Conservation (phyloP, 257 asterid species). For the Solanum arcanum region DNA sequence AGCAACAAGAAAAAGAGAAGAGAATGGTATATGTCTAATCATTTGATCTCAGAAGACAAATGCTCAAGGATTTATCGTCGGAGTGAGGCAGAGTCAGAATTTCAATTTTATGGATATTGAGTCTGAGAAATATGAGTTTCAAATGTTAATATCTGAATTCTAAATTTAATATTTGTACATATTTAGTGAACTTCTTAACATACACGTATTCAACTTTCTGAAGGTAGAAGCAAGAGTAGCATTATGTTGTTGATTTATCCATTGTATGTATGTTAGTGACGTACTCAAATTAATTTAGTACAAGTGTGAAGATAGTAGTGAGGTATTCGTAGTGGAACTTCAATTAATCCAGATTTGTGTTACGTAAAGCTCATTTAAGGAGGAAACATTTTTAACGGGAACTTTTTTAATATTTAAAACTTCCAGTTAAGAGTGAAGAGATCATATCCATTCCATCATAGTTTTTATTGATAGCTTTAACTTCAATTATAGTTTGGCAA, state of each 20-base stretch:
- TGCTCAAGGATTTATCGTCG: neutral
- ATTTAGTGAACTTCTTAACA: neutral
- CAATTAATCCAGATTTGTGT: neutral
- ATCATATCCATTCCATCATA: neutral
- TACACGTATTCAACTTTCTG: neutral
- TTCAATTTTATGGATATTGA: neutral
- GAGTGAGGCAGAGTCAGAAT: neutral
- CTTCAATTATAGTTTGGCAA: neutral
- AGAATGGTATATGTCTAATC: neutral
- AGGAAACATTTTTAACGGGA: rapidly evolving
- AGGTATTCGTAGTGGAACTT: neutral
- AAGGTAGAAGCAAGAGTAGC: neutral
- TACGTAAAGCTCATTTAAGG: neutral
- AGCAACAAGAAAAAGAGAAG: conserved; percentile 7
- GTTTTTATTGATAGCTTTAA: neutral
- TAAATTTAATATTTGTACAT: neutral
- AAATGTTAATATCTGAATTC: neutral
- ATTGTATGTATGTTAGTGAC: neutral
- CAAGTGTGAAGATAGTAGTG: neutral
- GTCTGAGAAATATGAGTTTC: neutral
- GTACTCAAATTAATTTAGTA: neutral
- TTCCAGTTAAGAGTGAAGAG: neutral
- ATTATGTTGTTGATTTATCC: neutral
- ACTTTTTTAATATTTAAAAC: neutral
- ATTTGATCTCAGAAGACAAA: neutral